Conservation (phyloP, 306 rosid species). For the Begonia fuchsioides region DNA sequence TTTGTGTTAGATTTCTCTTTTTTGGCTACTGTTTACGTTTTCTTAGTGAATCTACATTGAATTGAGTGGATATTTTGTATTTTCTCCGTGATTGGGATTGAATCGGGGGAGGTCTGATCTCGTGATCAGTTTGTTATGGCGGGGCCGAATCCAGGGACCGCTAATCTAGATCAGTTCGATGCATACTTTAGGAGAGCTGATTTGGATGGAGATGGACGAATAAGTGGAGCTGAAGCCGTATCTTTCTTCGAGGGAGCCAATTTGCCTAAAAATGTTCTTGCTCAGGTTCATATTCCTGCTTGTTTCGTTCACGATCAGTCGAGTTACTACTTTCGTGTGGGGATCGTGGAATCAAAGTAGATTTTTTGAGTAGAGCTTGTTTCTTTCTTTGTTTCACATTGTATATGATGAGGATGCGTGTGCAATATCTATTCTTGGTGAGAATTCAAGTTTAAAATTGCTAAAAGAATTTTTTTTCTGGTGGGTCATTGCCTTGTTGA, state of each 20-base stretch:
- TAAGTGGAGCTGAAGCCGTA: conserved; percentile 88
- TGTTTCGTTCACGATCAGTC: no score
- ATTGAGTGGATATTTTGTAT: no score
- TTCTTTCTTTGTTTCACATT: conserved; percentile 1
- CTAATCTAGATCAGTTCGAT: conserved; percentile 76
- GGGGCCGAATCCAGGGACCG: conserved; percentile 25
- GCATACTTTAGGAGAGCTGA: conserved; percentile 66
- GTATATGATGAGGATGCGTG: not conserved
- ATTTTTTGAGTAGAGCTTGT: no score
- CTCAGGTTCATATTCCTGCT: conserved; percentile 40
- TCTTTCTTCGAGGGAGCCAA: conserved; percentile 75
- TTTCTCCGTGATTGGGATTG: not conserved
- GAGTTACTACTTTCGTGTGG: no score
- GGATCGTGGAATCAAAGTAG: no score
- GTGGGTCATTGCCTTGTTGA: no score
- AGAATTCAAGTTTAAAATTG: not conserved
- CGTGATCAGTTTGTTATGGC: conserved; percentile 14
- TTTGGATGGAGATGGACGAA: conserved; percentile 94
- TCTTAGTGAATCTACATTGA: no score
- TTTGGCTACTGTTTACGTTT: no score
- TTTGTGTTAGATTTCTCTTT: no score
- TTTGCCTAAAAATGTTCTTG: conserved; percentile 68
- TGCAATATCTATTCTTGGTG: not conserved
- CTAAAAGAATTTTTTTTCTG: no score
- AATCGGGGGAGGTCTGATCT: conserved; percentile 7